Evolutionary conservation across 805 yeast genomes (phyloP), one percentile per base, ranked within the genome.

Genomic region (Barnettozyma vustinii): DNA sequence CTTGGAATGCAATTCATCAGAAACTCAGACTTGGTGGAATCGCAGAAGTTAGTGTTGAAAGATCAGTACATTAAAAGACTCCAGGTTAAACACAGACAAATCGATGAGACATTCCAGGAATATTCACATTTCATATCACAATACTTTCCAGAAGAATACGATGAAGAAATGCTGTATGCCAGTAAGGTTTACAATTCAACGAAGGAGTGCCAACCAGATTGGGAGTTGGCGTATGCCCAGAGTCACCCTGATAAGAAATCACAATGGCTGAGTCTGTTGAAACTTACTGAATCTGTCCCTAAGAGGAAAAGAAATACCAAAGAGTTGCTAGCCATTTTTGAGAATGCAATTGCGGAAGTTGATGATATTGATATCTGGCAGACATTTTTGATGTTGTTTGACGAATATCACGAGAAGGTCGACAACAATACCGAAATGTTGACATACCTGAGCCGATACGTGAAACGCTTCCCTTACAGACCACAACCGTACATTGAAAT

Each of bases 91-190:
- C 81, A 76, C 57, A 48, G 56, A 1, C 54, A 61, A 3, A 47
- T 77, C 8, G 75, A 73, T 4, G 66, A 68, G 0, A 70, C 80
- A 0, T 72, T 66, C 54, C 58, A 65, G 9, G 60, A 61, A 1
- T 70, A 65, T 40, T 77, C 81, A 1, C 23, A 59, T 1, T 74
- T 76, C 46, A 63, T 77, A 2, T 63, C 79, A 0, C 35, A 48
- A 2, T 37, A 65, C 41, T 60, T 54, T 20, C 45, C 60, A 0
- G 55, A 55, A 1, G 42, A 63, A 3, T 77, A 77, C 51, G 66
- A 64, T 1, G 36, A 45, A 0, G 59, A 62, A 20, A 70, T 80
- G 73, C 46, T 54, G 7, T n/a, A 45, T 0, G 77, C 76, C 1
- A 66, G 66, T 40, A 61, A 59, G 25, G 46, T 67, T 0, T 66